Percentiles rank a stretch among this genome's conserved stretches.
These are phyloP conservation scores for Paramecium octaurelia DNA, from an alignment of 73 alveolate genomes.

Conservation along the genomic window DNA sequence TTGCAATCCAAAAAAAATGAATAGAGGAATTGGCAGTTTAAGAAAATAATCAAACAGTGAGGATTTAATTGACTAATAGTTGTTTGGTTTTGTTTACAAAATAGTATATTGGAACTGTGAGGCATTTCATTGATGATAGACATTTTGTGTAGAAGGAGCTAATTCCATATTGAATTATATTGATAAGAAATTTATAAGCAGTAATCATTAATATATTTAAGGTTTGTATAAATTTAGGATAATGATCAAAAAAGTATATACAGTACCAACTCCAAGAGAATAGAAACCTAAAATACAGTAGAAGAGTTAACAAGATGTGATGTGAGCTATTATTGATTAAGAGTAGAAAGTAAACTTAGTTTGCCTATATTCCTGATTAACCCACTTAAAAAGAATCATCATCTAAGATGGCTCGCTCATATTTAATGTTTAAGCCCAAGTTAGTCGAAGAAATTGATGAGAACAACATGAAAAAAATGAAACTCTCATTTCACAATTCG, in stretches of 20 bases:
- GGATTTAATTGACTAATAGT: neutral
- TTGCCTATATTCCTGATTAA: neutral
- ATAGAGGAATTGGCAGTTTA: neutral
- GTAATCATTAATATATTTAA: neutral
- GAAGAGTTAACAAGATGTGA: neutral
- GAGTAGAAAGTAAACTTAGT: neutral
- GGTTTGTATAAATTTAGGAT: neutral
- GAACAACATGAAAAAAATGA: neutral
- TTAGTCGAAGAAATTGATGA: constrained; percentile 11
- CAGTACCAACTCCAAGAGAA: neutral
- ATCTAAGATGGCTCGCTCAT: neutral
- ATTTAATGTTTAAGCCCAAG: constrained; percentile 18
- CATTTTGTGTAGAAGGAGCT: neutral
- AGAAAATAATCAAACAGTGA: neutral
- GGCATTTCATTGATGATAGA: neutral
- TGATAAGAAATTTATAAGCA: neutral
- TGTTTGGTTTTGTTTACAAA: neutral
- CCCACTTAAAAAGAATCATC: neutral
- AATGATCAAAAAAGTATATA: neutral
- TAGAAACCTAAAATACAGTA: neutral
- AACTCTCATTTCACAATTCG: constrained; percentile 3
- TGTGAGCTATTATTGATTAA: neutral
- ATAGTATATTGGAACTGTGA: neutral
- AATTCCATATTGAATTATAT: neutral
- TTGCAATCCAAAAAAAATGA: neutral